Conservation (phyloP, 371 early-diverging fungal species). For the Apophysomyces elegans region DNA sequence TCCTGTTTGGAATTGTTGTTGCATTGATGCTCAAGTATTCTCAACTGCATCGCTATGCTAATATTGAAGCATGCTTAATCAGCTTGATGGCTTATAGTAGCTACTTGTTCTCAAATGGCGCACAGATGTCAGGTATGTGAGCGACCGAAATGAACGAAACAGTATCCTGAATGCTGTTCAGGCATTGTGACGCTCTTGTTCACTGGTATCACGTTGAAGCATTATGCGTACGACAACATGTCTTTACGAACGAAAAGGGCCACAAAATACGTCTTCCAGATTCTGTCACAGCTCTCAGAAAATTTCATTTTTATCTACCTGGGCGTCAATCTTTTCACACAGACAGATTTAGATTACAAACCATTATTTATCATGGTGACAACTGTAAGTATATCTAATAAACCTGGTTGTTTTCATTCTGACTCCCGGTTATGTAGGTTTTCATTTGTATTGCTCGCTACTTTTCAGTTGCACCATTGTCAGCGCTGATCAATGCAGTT, state of each 20-base stretch:
- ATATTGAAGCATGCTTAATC: conserved; percentile 85
- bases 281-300: conserved; percentile 89
- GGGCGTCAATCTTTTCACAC: conserved; percentile 89
- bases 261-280: conserved; percentile 86
- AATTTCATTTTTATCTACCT: conserved; percentile 96
- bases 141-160: neutral
- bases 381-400: conserved; percentile 44
- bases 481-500: conserved; percentile 75
- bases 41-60: conserved; percentile 74
- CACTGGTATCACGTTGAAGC: conserved; percentile 89
- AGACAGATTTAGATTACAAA: conserved; percentile 68
- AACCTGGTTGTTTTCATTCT: neutral
- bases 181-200: conserved; percentile 95
- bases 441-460: conserved; percentile 85
- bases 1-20: conserved; percentile 73
- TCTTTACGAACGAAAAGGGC: conserved; percentile 73
- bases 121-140: conserved; percentile 75
- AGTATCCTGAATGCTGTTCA: conserved; percentile 14
- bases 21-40: conserved; percentile 84
- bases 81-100: conserved; percentile 86
- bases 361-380: conserved; percentile 77
- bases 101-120: conserved; percentile 88
- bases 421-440: conserved; percentile 26
- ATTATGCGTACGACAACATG: conserved; percentile 92
- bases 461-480: conserved; percentile 82